Evolutionary conservation across 345 rosid genomes (phyloP).

Genomic region (Eucalyptus regnans): DNA sequence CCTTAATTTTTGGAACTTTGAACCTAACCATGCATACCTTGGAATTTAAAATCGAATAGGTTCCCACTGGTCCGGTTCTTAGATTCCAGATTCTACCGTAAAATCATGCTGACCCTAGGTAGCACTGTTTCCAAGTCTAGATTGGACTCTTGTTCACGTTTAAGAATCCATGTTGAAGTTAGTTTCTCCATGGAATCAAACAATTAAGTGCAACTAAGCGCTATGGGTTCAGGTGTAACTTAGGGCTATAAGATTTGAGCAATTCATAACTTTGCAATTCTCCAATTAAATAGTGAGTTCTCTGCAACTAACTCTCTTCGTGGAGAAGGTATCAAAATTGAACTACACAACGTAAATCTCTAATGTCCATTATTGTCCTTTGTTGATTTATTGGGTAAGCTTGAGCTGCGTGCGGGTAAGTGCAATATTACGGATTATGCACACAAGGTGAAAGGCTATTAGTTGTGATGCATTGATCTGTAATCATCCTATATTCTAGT

Average conservation of each 20-base stretch:
- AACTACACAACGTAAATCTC: not conserved
- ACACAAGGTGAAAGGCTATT: not conserved
- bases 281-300: not conserved
- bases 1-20: no score
- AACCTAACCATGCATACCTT: no score
- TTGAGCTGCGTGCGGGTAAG: not conserved
- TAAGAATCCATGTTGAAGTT: not conserved
- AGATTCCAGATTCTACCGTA: no score
- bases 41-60: no score
- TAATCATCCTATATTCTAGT: not conserved
- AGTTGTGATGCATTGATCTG: not conserved
- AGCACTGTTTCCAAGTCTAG: not conserved
- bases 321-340: not conserved
- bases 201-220: not conserved
- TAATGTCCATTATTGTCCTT: not conserved
- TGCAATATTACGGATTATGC: not conserved
- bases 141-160: not conserved
- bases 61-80: accelerated
- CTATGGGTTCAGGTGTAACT: not conserved
- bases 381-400: not conserved
- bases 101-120: no score
- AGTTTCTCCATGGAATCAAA: not conserved
- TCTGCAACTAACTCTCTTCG: accelerated
- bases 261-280: not conserved
- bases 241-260: not conserved